phyloP scores from a whole-genome alignment of 179 eudicot species.

The Patellifolia procumbens region DNA sequence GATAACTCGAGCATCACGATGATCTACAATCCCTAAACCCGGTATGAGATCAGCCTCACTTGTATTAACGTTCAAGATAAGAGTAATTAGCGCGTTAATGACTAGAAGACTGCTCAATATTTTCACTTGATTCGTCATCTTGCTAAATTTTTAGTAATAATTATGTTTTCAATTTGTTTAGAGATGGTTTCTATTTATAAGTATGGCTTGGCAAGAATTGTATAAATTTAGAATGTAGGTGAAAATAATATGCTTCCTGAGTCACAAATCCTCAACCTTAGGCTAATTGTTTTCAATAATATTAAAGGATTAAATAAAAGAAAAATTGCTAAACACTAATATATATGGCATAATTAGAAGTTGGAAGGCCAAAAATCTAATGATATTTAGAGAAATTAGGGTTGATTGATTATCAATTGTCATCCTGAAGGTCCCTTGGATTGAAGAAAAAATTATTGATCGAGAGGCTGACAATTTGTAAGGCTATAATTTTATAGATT shows the following conservation, averaged over 20 bases:
- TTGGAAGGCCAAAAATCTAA: slow-evolving; percentile 13
- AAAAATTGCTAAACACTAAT: background rate
- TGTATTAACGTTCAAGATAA: background rate
- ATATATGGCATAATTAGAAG: background rate
- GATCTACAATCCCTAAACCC: background rate
- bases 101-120: background rate
- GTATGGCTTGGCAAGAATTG: background rate
- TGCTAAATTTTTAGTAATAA: background rate
- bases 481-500: no score
- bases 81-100: background rate
- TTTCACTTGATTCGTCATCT: slow-evolving; percentile 17
- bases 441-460: no score
- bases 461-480: no score
- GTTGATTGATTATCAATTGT: background rate
- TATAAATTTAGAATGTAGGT: slow-evolving; percentile 5
- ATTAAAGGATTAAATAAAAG: background rate
- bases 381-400: slow-evolving; percentile 17
- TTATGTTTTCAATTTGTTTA: background rate
- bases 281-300: background rate
- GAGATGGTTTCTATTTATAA: background rate
- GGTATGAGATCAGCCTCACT: background rate
- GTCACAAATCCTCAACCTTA: slow-evolving; percentile 7
- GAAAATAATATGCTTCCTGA: background rate
- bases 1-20: slow-evolving; percentile 6
- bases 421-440: background rate